These are phyloP conservation scores for Haplographium delicatum DNA, from an alignment of 495 filamentous ascomycete genomes.

Conservation along the genomic window DNA sequence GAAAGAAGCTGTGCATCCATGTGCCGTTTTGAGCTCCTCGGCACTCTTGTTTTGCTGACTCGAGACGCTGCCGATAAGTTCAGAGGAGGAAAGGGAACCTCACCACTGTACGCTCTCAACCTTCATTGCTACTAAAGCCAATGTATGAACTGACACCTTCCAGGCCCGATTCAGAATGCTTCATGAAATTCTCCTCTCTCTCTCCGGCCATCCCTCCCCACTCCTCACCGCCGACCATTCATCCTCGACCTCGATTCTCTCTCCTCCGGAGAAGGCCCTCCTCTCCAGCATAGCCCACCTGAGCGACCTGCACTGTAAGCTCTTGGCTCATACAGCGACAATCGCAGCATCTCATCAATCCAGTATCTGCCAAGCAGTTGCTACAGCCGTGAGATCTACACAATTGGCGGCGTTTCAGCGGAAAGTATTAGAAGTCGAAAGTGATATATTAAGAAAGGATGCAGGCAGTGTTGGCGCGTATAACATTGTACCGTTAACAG, in stretches of 20 bases:
- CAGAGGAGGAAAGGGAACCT: background rate
- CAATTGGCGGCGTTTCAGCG: constrained; percentile 76
- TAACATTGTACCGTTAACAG: constrained; percentile 85
- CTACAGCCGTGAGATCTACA: constrained; percentile 63
- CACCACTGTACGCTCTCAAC: background rate
- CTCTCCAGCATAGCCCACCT: constrained; percentile 70
- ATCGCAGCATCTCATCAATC: constrained; percentile 69
- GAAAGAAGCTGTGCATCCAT: constrained; percentile 27
- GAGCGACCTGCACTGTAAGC: constrained; percentile 65
- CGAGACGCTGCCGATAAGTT: constrained; percentile 28
- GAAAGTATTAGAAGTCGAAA: constrained; percentile 80
- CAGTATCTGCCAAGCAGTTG: constrained; percentile 82
- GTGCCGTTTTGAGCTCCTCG: constrained; percentile 49
- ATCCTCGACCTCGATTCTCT: constrained; percentile 48
- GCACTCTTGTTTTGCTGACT: constrained; percentile 41
- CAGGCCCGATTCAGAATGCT: constrained; percentile 60
- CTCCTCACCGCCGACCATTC: constrained; percentile 53
- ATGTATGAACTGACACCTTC: background rate
- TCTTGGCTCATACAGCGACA: constrained; percentile 54
- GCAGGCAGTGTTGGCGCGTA: constrained; percentile 75
- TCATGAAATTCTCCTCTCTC: constrained; percentile 91
- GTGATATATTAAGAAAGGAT: constrained; percentile 65
- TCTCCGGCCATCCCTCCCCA: constrained; percentile 88
- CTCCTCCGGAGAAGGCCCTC: constrained; percentile 75
- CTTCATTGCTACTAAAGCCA: background rate